Base-by-base conservation (phyloP, 257 asterid species). In the Solanum sejunctum region DNA sequence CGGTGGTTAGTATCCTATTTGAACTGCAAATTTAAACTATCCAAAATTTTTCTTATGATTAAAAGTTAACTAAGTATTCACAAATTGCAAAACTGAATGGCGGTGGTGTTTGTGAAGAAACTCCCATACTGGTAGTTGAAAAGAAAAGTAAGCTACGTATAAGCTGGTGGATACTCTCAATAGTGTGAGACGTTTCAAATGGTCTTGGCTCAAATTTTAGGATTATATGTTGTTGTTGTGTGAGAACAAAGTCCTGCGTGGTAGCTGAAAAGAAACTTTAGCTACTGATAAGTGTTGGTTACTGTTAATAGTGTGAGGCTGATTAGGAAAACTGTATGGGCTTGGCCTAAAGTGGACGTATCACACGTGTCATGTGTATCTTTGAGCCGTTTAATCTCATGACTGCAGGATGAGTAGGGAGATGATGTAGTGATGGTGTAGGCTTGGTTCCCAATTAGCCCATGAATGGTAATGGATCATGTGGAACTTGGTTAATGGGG, bases 1-100 rank as follows among this genome's bases (percentile, higher is more conserved):
- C 90, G 13, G 94, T 94, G 95, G 98, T 93, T 88, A 55, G 91
- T 75, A 49, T 75, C 45, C 21, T 75, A 49, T 56, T 56, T 17
- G 21, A 56, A 56, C 61, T 56, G 61, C 21, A 0, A 56, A n/a
- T 16, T 56, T 10, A 10, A 56, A 56, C 61, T 56, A 17, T 11
- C 63, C 63, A 56, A 18, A 70, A 0, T 1, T 70, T n/a, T 70
- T 10, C 17, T 70, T 41, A 41, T 18, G 21, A 18, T 70, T 64
- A 70, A 70, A 18, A 70, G 11, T 10, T 41, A 70, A 28, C 51
- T 5, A 18, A 41, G 54, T 41, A 18, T 21, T 39, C n/a, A 39
- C 17, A 70, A 39, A 21, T 43, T 43, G 41, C 12, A 20, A 3
- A 17, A 20, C 43, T 71, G 49, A 12, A 71, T 21, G 73, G 73